Conservation (phyloP, 164 flowering plant genomes). For the Vitis rupestris region DNA sequence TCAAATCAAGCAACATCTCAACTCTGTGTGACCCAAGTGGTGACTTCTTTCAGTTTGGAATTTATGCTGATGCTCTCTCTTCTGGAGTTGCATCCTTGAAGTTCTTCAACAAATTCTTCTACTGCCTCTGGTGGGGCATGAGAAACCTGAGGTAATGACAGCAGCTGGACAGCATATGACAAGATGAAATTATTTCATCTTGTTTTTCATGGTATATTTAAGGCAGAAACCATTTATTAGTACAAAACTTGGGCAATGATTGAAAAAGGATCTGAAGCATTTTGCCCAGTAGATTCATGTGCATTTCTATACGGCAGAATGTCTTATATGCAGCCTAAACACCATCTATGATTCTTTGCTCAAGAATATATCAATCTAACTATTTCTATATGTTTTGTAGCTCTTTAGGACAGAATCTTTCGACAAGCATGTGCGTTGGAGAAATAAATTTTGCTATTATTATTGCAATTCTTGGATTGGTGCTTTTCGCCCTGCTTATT, state of each 20-base stretch:
- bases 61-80: constrained; percentile 53
- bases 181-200: not conserved
- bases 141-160: constrained; percentile 49
- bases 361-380: not conserved
- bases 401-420: constrained; percentile 42
- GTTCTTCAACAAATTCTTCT: constrained; percentile 62
- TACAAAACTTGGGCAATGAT: not conserved
- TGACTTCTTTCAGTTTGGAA: constrained; percentile 50
- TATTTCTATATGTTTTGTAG: constrained; percentile 23
- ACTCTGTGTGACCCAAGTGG: constrained; percentile 36
- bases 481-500: constrained; percentile 48
- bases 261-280: too few species aligned
- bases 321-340: too few species aligned
- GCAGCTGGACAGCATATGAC: not conserved
- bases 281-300: too few species aligned
- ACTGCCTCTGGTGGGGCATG: constrained; percentile 88
- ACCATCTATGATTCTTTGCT: not conserved
- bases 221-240: not conserved
- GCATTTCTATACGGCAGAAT: too few species aligned
- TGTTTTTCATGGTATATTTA: not conserved
- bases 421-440: constrained; percentile 36
- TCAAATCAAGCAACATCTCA: constrained; percentile 50
- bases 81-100: constrained; percentile 33
- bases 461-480: constrained; percentile 41
- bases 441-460: constrained; percentile 41